Base-by-base conservation (phyloP, 106 monocot genomes). In the Vanilla planifolia region DNA sequence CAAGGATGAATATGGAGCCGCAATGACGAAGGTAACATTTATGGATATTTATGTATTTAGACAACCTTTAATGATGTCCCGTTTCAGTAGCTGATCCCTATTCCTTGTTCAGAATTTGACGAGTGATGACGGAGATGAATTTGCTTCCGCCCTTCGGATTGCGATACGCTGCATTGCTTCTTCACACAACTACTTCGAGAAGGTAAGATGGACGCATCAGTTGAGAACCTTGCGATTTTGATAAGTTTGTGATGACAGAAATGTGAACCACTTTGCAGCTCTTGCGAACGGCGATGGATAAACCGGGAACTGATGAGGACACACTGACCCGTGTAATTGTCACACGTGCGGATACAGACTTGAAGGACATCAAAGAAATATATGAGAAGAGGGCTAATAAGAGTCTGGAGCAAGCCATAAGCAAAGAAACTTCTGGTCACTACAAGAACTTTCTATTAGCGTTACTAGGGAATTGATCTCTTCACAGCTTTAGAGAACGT, bases 141-240 rank as follows among this genome's bases (percentile, higher is more conserved):
- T 94, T 27, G 79, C 61, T 23, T 45, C 60, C 0, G 84, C 85
- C 9, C 63, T 98, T 34, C 71, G 74, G 8, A 67, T 58, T 3
- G 77, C 77, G 11, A 72, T 98, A 46, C 58, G 64, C 4, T 98
- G 91, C 70, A 77, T 82, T 56, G 28, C 41, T 45, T 64, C 58
- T 17, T 78, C 91, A 40, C 75, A 68, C 9, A 82, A 82, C 40
- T 98, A 98, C 68, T 85, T 76, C 34, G 87, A 77, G 67, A 88
- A 98, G 82, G 96, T 98, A 70, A 40, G 5, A 25, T 19, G 43
- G 5, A 46, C 5, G n/a, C 45, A 1, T 16, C n/a, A n/a, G n/a
- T n/a, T n/a, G n/a, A n/a, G n/a, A n/a, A n/a, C n/a, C n/a, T n/a
- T n/a, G n/a, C n/a, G n/a, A n/a, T n/a, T n/a, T n/a, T n/a, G n/a